Base-by-base conservation (phyloP, 2,329 filamentous ascomycete genomes). In the Parastagonospora nodorum region DNA sequence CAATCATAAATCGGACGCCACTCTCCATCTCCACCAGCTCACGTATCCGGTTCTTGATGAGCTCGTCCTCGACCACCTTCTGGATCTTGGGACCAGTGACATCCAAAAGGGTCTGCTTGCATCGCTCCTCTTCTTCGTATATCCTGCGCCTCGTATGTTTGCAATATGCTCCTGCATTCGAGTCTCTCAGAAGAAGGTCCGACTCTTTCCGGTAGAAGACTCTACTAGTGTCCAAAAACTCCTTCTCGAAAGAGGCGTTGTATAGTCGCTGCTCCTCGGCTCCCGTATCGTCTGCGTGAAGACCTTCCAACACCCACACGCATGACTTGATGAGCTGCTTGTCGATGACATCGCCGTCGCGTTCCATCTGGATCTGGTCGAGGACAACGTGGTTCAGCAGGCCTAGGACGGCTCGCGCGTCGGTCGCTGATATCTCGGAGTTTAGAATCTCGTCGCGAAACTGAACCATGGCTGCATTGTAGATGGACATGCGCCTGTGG, bases 341-440 rank as follows among this genome's bases (percentile, higher is more conserved):
- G 72, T 97, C 90, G 53, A 97, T 92, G 11, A 90, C 84, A 63
- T 97, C 92, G 27, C 93, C 94, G 51, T 92, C 87, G 27, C 94
- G 83, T 73, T 97, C 94, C 86, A 97, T 92, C 54, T 89, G 85
- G 58, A 99, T 89, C 75, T 97, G 90, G 57, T 96, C 92, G 2
- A 97, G 81, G 28, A 97, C 83, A 11, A 96, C 90, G 5, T 85
- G 84, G 63, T 89, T 90, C 24, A 97, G 78, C 6, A 96, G 84
- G 47, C 88, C 83, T 39, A 89, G 86, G 8, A 96, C 83, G n/a
- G 74, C 74, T 6, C 75, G 79, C 74, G 51, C 44, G 63, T 76
- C 70, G 39, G 77, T 72, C 59, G 78, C 71, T 1, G 74, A 73
- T 11, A 71, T 70, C 12, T 76, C 78, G 0, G 85, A 84, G 28